These are phyloP conservation scores for Prinsepia uniflora DNA, from an alignment of 306 rosid species.

Conservation along the genomic window DNA sequence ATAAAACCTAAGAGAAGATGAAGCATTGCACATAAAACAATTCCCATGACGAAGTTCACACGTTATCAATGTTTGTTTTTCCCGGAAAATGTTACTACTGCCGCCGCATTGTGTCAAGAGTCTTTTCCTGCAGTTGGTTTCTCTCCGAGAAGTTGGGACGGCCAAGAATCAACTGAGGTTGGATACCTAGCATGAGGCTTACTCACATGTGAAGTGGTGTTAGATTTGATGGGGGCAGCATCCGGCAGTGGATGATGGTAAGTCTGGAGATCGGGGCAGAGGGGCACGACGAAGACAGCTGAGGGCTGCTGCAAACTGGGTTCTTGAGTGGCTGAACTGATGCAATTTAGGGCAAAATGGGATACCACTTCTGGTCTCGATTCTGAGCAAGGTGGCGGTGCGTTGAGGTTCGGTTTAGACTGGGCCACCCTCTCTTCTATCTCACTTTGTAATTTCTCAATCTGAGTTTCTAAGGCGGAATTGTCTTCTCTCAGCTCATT, in stretches of 20 bases:
- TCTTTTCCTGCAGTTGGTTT: conserved; percentile 38
- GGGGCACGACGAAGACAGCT: conserved; percentile 62
- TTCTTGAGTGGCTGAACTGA: conserved; percentile 43
- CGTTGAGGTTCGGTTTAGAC: conserved; percentile 78
- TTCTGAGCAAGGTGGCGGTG: conserved; percentile 38
- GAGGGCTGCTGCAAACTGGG: conserved; percentile 51
- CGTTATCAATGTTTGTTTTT: conserved; percentile 9
- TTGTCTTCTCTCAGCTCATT: conserved; percentile 78
- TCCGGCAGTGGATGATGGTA: conserved; percentile 37
- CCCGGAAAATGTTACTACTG: conserved; percentile 8
- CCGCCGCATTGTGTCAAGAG: not conserved
- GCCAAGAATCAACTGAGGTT: conserved; percentile 83
- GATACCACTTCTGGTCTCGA: conserved; percentile 33
- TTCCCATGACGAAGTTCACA: conserved; percentile 19
- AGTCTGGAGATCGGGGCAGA: conserved; percentile 41
- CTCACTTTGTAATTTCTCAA: conserved; percentile 66
- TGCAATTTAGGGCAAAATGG: conserved; percentile 37
- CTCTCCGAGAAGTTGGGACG: conserved; percentile 62
- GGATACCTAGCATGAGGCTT: conserved; percentile 97
- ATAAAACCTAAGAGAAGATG: conserved; percentile 7
- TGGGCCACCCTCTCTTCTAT: conserved; percentile 44
- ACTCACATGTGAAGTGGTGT: conserved; percentile 45
- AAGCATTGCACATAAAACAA: not conserved
- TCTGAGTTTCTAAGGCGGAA: conserved; percentile 54
- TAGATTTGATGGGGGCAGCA: conserved; percentile 30